These are phyloP conservation scores for Colletotrichum falcatum DNA, from an alignment of 2,329 filamentous ascomycete genomes.

Conservation along the genomic window DNA sequence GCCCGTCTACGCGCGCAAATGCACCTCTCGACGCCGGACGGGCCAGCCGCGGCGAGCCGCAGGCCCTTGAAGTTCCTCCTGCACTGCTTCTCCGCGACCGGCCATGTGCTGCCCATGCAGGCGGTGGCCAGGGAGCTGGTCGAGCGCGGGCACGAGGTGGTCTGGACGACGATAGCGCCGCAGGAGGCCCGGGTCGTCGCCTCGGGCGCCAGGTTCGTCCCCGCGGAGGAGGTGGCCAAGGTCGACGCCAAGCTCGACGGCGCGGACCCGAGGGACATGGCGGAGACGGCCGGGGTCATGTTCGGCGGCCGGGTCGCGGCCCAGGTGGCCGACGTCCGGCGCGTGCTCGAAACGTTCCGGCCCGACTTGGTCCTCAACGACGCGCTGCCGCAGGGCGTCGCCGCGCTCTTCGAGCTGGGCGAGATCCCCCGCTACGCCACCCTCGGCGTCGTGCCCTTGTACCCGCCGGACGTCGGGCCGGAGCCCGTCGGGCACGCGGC, in stretches of 20 bases:
- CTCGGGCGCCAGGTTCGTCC: constrained; percentile 50
- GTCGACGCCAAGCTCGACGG: constrained; percentile 49
- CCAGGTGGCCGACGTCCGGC: constrained; percentile 53
- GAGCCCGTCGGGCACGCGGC: constrained; percentile 45
- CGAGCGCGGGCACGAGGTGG: constrained; percentile 52
- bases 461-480: constrained; percentile 50
- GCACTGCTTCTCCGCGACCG: constrained; percentile 55
- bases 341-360: constrained; percentile 46
- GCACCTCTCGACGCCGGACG: constrained; percentile 27
- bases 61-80: constrained; percentile 51
- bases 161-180: constrained; percentile 53
- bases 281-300: constrained; percentile 46
- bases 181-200: constrained; percentile 50
- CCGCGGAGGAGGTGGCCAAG: constrained; percentile 48
- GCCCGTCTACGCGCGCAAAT: constrained; percentile 6
- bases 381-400: constrained; percentile 52
- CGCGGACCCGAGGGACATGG: constrained; percentile 47
- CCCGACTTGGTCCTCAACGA: constrained; percentile 53
- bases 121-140: constrained; percentile 53
- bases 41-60: background rate
- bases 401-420: constrained; percentile 51
- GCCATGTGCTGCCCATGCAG: constrained; percentile 55
- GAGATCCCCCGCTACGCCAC: constrained; percentile 53
- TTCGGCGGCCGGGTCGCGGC: constrained; percentile 48
- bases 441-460: constrained; percentile 54